Evolutionary conservation across 768 basidiomycete species (phyloP), one percentile per base, ranked within the genome.

Genomic region (Mycena chlorophos): DNA sequence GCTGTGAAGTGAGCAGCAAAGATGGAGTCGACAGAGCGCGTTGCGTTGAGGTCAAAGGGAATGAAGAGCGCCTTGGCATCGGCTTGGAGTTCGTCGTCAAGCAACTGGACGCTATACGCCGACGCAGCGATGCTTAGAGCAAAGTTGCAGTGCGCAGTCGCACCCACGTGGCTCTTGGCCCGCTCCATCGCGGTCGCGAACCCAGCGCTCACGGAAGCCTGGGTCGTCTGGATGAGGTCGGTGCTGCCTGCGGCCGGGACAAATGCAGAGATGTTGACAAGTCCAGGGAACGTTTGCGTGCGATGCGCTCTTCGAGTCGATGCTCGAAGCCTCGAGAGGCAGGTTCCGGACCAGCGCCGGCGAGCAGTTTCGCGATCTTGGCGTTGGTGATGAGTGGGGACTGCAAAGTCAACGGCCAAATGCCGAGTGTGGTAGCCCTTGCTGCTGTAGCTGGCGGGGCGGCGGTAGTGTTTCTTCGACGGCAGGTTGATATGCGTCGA

Each of bases 401-500:
- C 87, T 27, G 95, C 97, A 65, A 96, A 98, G 71, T 99, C 96
- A 60, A 99, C 94, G 5, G 97, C 97, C 94, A 98, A 94, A 49
- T 97, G 89, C 63, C 97, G 90, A 27, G 95, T 96, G 57, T 86
- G 85, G 71, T 98, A 98, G 6, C 97, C 97, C 69, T 97, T 95
- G 71, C 94, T 96, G 50, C 94, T 85, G 69, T 98, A 99, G 71
- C 88, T 95, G 13, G 97, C 95, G 5, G 97, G 97, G 19, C 97
- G 89, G 55, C 97, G 89, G 73, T 92, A 98, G 68, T 94, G 84
- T 72, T 99, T 98, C 76, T 94, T 97, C 37, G 96, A 98, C 2
- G 97, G 97, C 63, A 99, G 77, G 72, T 99, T 99, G 85, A 99
- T 96, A 72, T 98, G 98, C 85, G 74, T 99, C 97, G 68, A 99